Conservation (phyloP, 257 asterid species). For the Plantago elongata region DNA sequence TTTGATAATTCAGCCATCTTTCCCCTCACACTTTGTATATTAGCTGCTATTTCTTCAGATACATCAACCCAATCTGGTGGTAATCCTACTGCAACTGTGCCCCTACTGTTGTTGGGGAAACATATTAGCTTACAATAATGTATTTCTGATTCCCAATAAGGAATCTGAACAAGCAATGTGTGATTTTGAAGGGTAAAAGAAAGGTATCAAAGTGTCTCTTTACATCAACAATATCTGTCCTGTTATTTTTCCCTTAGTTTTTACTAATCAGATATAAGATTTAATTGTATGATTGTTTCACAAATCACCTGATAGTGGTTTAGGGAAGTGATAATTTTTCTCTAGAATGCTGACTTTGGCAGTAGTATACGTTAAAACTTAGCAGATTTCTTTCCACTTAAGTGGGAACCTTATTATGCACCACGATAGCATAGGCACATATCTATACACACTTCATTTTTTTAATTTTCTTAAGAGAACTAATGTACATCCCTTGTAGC, state of each 20-base stretch:
- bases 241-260: not conserved
- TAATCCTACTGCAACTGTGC: constrained; percentile 83
- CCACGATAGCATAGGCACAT: too few species aligned
- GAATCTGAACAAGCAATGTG: not conserved
- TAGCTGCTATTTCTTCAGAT: constrained; percentile 83
- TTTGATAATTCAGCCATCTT: constrained; percentile 85
- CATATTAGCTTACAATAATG: constrained; percentile 1
- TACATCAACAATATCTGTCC: not conserved
- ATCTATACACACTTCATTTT: too few species aligned
- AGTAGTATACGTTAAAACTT: too few species aligned
- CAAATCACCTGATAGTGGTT: too few species aligned
- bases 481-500: too few species aligned
- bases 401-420: too few species aligned
- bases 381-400: too few species aligned
- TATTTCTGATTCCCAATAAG: not conserved
- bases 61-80: constrained; percentile 99
- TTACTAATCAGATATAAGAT: not conserved
- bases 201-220: constrained; percentile 8
- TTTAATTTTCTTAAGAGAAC: too few species aligned
- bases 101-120: constrained; percentile 46
- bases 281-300: too few species aligned
- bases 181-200: constrained; percentile 3
- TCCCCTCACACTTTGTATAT: constrained; percentile 66
- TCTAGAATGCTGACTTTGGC: too few species aligned
- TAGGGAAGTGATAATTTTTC: too few species aligned